phyloP scores from a whole-genome alignment of 768 basidiomycete genomes.

The Hemileccinum impolitum region DNA sequence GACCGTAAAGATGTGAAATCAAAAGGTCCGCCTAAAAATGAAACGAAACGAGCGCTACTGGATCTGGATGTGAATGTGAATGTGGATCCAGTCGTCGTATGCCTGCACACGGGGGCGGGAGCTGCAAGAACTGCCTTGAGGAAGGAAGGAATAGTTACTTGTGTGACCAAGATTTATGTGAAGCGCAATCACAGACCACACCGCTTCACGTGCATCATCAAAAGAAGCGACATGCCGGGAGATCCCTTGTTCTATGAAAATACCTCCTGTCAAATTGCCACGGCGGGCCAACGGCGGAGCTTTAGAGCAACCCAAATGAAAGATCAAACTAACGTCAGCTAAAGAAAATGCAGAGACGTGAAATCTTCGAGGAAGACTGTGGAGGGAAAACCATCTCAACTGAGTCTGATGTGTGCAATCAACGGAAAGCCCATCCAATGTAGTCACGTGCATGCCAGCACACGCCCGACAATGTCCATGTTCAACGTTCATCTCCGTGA shows the following conservation, averaged over 20 bases:
- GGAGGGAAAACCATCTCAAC: background rate
- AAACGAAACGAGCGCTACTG: background rate
- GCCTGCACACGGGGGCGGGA: slow-evolving; percentile 21
- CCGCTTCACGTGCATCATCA: slow-evolving; percentile 25
- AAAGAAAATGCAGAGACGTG: background rate
- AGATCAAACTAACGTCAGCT: background rate
- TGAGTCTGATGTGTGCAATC: background rate
- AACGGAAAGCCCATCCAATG: background rate
- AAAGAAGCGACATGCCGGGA: slow-evolving; percentile 25
- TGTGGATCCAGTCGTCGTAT: slow-evolving; percentile 19
- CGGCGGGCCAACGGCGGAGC: background rate
- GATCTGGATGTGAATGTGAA: background rate
- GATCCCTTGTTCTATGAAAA: slow-evolving; percentile 22
- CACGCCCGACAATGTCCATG: slow-evolving; percentile 6
- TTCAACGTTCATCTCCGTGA: slow-evolving; percentile 22
- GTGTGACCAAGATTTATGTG: slow-evolving; percentile 23
- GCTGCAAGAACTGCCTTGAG: slow-evolving; percentile 8
- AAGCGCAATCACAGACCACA: background rate
- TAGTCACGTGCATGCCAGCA: slow-evolving; percentile 5
- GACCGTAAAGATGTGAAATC: background rate
- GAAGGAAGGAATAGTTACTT: slow-evolving; percentile 3
- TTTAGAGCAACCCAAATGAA: background rate
- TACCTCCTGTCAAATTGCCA: background rate
- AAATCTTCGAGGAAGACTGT: background rate
- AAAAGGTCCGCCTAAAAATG: background rate